Conservation (phyloP, 345 rosid species). For the Pseudoturritis turrita region DNA sequence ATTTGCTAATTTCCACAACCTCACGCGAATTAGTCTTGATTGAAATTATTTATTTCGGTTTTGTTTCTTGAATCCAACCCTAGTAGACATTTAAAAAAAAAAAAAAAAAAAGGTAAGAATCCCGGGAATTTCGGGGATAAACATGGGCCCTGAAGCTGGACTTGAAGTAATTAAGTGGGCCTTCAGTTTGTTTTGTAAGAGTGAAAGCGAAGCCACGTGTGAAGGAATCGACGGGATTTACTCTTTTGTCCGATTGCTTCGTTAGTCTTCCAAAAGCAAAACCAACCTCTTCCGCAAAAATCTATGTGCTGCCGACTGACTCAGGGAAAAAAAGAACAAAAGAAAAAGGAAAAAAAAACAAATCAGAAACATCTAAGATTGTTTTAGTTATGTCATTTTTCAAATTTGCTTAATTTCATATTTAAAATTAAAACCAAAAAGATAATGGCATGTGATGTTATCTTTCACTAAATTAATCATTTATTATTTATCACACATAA, state of each 20-base stretch:
- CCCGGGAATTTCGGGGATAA: too few relatives aligned
- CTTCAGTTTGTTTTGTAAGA: too few relatives aligned
- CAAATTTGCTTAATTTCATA: neutral
- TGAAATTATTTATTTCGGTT: too few relatives aligned
- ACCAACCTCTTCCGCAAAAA: neutral
- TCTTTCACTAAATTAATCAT: constrained; percentile 10
- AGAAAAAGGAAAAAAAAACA: neutral
- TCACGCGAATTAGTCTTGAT: too few relatives aligned
- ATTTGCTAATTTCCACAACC: too few relatives aligned
- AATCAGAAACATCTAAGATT: neutral
- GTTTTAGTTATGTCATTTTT: neutral
- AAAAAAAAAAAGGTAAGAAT: too few relatives aligned
- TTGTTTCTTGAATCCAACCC: too few relatives aligned
- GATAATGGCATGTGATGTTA: constrained; percentile 18
- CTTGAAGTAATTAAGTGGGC: too few relatives aligned
- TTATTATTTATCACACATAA: neutral
- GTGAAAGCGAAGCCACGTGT: neutral
- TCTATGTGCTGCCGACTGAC: constrained; percentile 2
- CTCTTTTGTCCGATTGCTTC: neutral
- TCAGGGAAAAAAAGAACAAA: too few relatives aligned
- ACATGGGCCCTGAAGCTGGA: too few relatives aligned
- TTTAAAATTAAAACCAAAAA: neutral
- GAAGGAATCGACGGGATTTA: neutral
- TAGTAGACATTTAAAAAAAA: too few relatives aligned
- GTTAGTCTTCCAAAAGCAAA: neutral